Base-by-base conservation (phyloP, 2,329 filamentous ascomycete species). In the Colletotrichum somersetense region DNA sequence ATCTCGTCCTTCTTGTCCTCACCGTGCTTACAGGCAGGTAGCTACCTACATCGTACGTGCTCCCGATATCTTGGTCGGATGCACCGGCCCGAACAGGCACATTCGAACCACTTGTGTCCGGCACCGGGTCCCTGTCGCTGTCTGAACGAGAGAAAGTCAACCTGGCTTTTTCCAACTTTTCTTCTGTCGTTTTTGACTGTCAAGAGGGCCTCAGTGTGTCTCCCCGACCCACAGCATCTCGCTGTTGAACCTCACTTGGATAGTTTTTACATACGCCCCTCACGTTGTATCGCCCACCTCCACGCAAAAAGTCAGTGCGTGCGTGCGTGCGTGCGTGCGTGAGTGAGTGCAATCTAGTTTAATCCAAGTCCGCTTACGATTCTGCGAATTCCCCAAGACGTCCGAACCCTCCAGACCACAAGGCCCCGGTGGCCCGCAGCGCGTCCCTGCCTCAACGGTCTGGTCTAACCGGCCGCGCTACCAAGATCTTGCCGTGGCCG, bases 391-490 rank as follows among this genome's bases (percentile, higher is more conserved):
- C 46, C 26, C 11, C 6, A 18, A 52, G 18, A 40, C 46, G 46
- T n/a, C 48, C 35, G 38, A 44, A n/a, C 50, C n/a, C 59, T 26
- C 52, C n/a, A 50, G 23, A 46, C 65, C 65, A 67, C 65, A 48
- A 59, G 35, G 63, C 6, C 44, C 46, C 50, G 42, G 26, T 42
- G 50, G 58, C 59, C 30, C 11, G 40, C 57, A 26, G 62, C 26
- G 40, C 38, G 33, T 62, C 50, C 64, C 57, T 63, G 65, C 53
- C 44, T 44, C 55, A 52, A 68, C 52, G 52, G 69, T 26, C 69
- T 65, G 52, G 69, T 26, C 69, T 65, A 71, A 58, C 42, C 64
- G 57, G 42, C 52, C 23, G 23, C 62, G 46, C 35, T 44, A 62
- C 61, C 18, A 7, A n/a, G 26, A n/a, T 26, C 57, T 57, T 67